Conservation (phyloP, 2,329 filamentous ascomycete genomes). For the Pyricularia pennisetigena region DNA sequence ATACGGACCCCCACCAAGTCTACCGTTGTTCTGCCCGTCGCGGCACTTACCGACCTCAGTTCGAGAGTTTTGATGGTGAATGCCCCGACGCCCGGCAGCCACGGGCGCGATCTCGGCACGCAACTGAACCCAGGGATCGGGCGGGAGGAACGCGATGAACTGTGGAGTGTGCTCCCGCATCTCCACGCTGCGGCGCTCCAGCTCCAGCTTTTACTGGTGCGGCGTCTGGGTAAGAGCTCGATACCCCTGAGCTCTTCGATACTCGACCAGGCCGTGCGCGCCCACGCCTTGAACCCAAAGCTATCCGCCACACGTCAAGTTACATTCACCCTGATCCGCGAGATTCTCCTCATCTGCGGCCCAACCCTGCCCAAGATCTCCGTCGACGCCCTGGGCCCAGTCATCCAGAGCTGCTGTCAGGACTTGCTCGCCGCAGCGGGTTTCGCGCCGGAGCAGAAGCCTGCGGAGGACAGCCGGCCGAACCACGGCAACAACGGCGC, state of each 20-base stretch:
- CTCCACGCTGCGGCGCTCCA: conserved; percentile 65
- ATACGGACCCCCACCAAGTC: conserved; percentile 55
- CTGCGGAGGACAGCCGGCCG: conserved; percentile 5
- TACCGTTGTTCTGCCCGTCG: conserved; percentile 57
- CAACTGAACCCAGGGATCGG: conserved; percentile 63
- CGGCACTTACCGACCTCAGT: conserved; percentile 56
- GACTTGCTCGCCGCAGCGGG: conserved; percentile 55
- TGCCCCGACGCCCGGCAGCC: conserved; percentile 35
- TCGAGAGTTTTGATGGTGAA: conserved; percentile 60
- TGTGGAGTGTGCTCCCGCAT: conserved; percentile 63
- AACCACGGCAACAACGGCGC: neutral
- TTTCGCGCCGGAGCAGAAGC: conserved; percentile 21
- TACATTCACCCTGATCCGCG: conserved; percentile 48
- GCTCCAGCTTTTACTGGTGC: conserved; percentile 46
- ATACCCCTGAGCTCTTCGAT: conserved; percentile 52
- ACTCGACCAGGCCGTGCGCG: conserved; percentile 61
- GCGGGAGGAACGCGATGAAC: conserved; percentile 70
- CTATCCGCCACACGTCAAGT: conserved; percentile 38
- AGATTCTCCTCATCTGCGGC: conserved; percentile 52
- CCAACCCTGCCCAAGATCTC: conserved; percentile 56
- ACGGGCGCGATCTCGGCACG: conserved; percentile 34
- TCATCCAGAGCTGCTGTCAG: conserved; percentile 61
- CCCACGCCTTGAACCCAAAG: conserved; percentile 50
- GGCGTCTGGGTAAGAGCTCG: conserved; percentile 47
- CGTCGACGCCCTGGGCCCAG: conserved; percentile 49